Base-by-base conservation (phyloP, 2,329 filamentous ascomycete genomes). In the Pestalotiopsis sp. region DNA sequence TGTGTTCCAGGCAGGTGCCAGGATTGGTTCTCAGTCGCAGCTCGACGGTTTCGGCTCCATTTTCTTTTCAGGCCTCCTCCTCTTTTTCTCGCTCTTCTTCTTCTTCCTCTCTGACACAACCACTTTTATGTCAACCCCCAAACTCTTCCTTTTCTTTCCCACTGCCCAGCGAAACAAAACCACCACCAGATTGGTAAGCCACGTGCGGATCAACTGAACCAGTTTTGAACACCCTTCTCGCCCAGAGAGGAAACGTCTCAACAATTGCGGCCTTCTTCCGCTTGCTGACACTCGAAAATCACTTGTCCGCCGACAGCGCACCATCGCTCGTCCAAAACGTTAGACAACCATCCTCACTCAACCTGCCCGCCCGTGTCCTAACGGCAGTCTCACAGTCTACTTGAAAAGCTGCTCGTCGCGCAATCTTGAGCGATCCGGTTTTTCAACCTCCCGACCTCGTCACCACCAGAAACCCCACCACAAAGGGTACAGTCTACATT, bases 401-500 rank as follows among this genome's bases (percentile, higher is more conserved):
- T 69, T 68, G 67, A 66, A 68, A 69, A 70, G 68, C 69, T 67
- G 64, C 70, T 68, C 36, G 45, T 60, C 66, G 68, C 72, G 66
- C 66, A 64, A 41, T 39, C 31, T 36, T 36, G 31, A 36, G 31
- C 31, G 31, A 36, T 36, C 31, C 49, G 66, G 39, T 13, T 41
- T 62, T 69, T 63, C 61, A 38, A 23, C 14, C 27, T 23, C 12
- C 17, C 59, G 27, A 20, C 59, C 31, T 68, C 31, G 68, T 68
- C 65, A 67, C 23, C 63, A 66, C 27, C 65, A 72, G 66, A 73
- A 72, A 73, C 69, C 77, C 73, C 73, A 77, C 76, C 71, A 76
- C 76, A 71, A 73, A 75, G 76, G 77, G 75, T 74, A 73, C 80
- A 79, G 75, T 73, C 78, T 75, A 79, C 77, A 80, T 79, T 81